These are phyloP conservation scores for Anastatica hierochuntica DNA, from an alignment of 345 rosid species.

Conservation along the genomic window DNA sequence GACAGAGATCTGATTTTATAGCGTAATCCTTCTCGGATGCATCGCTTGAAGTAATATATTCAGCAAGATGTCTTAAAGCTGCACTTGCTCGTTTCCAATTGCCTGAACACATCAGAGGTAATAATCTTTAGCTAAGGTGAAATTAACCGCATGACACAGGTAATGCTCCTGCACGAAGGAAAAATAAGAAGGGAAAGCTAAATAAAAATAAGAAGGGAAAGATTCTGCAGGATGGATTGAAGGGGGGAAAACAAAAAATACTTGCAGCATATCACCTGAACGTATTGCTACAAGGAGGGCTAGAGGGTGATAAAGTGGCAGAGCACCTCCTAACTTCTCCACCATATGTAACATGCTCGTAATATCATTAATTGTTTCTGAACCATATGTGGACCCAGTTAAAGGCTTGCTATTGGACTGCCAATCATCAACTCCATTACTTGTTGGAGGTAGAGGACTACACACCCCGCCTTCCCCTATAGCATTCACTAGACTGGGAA, in stretches of 20 bases:
- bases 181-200: constrained; percentile 28
- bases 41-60: constrained; percentile 33
- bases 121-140: constrained; percentile 27
- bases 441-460: constrained; percentile 26
- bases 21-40: constrained; percentile 26
- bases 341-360: constrained; percentile 49
- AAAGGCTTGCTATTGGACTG: constrained; percentile 22
- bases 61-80: constrained; percentile 69
- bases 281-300: constrained; percentile 59
- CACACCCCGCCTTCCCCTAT: constrained; percentile 13
- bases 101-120: constrained; percentile 53
- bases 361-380: constrained; percentile 23
- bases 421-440: constrained; percentile 19
- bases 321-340: constrained; percentile 43
- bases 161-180: constrained; percentile 23
- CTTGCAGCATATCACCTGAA: constrained; percentile 48
- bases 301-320: constrained; percentile 70
- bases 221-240: constrained; percentile 14
- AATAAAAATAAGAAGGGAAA: constrained; percentile 23
- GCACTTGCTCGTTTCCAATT: constrained; percentile 77
- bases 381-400: constrained; percentile 24
- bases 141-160: constrained; percentile 21
- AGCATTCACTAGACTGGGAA: constrained; percentile 20
- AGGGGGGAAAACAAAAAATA: neutral
- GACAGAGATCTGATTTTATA: constrained; percentile 32